phyloP scores from a whole-genome alignment of 805 yeast genomes.

The Vanderwaltozyma tropicalis region DNA sequence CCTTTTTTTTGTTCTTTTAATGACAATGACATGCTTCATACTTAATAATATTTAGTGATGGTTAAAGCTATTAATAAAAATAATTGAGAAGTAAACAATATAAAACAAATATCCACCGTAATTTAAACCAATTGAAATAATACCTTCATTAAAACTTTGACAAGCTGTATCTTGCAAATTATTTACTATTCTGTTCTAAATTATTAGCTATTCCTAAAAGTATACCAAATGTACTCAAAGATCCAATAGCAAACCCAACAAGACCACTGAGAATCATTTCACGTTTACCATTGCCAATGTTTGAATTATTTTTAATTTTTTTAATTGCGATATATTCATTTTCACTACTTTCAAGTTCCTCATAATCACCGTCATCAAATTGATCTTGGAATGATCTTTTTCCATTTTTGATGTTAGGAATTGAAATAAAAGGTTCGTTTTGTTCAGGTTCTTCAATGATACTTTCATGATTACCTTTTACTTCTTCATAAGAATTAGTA shows the following conservation, averaged over 20 bases:
- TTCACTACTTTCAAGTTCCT: neutral
- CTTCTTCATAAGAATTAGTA: too few species aligned
- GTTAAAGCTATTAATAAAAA: too few species aligned
- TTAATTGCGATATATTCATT: neutral
- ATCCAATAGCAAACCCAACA: slow-evolving; percentile 15
- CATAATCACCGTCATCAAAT: neutral
- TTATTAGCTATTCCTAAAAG: slow-evolving; percentile 15
- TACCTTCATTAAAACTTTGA: neutral
- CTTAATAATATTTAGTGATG: too few species aligned
- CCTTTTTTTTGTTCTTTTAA: too few species aligned
- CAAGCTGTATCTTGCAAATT: neutral
- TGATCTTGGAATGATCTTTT: neutral
- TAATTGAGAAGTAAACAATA: too few species aligned
- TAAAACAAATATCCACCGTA: too few species aligned
- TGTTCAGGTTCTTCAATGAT: neutral
- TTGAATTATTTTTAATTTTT: neutral
- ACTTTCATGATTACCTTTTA: too few species aligned
- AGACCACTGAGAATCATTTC: slow-evolving; percentile 9
- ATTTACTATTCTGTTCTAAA: slow-evolving; percentile 6
- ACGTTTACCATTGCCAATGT: neutral
- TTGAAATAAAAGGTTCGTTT: too few species aligned
- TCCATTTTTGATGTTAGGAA: too few species aligned
- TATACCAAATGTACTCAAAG: slow-evolving; percentile 15
- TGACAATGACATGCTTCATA: too few species aligned
- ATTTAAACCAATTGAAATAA: too few species aligned